phyloP scores from a whole-genome alignment of 768 basidiomycete genomes.

The Rhizopogon vinicolor region DNA sequence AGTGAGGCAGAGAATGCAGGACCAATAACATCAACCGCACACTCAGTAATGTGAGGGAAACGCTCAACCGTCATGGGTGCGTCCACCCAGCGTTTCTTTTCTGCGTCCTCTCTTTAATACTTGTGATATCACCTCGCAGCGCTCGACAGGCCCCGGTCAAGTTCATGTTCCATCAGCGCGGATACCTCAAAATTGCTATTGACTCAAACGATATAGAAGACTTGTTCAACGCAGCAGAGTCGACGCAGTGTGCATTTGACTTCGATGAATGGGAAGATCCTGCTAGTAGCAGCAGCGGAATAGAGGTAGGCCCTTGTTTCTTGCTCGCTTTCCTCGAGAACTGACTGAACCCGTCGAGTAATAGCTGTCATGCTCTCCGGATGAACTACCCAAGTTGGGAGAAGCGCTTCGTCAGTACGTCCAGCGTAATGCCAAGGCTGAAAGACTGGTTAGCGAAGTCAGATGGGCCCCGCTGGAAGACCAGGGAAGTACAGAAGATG shows the following conservation, averaged over 20 bases:
- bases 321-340: not conserved
- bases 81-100: constrained; percentile 5
- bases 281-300: constrained; percentile 23
- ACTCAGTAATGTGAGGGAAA: constrained; percentile 49
- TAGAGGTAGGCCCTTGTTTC: constrained; percentile 25
- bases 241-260: constrained; percentile 34
- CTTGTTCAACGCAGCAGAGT: constrained; percentile 30
- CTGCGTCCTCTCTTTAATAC: not conserved
- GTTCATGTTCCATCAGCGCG: constrained; percentile 59
- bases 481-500: constrained; percentile 34
- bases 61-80: constrained; percentile 45
- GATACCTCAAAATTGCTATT: constrained; percentile 43
- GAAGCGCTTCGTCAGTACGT: constrained; percentile 24
- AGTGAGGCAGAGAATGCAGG: constrained; percentile 44
- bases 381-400: constrained; percentile 34
- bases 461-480: constrained; percentile 49
- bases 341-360: not conserved
- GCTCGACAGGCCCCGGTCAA: constrained; percentile 59
- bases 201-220: constrained; percentile 25
- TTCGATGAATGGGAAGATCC: constrained; percentile 36
- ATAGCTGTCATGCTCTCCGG: constrained; percentile 44
- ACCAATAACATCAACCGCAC: constrained; percentile 67
- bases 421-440: constrained; percentile 24
- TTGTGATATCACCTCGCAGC: constrained; percentile 28
- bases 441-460: constrained; percentile 46